These are phyloP conservation scores for Echium plantagineum DNA, from an alignment of 257 asterid genomes.

Conservation along the genomic window DNA sequence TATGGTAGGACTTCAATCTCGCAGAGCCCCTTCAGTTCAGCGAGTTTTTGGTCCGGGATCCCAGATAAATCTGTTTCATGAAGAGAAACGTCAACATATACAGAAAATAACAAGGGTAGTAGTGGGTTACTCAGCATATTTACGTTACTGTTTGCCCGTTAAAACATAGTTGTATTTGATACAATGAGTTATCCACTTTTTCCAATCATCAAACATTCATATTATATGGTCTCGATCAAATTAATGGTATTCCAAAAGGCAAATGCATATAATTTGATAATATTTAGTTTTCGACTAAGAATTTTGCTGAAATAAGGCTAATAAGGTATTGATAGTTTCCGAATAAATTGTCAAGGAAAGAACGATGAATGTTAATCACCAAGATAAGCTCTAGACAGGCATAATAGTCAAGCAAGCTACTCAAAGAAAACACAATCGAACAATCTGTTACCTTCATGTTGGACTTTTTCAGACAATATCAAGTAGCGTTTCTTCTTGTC, in stretches of 20 bases:
- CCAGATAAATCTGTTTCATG: constrained; percentile 58
- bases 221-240: neutral
- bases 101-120: neutral
- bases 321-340: too few relatives aligned
- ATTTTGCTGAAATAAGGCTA: neutral
- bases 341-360: too few relatives aligned
- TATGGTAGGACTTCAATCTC: constrained; percentile 68
- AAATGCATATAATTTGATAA: too few relatives aligned
- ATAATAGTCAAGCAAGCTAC: neutral
- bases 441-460: constrained; percentile 36
- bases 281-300: neutral
- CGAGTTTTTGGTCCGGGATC: constrained; percentile 55
- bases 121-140: neutral
- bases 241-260: neutral
- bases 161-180: too few relatives aligned
- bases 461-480: constrained; percentile 63
- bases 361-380: neutral
- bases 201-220: neutral
- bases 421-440: constrained; percentile 3
- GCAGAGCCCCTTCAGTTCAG: constrained; percentile 54
- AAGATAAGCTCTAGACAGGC: neutral
- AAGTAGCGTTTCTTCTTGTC: constrained; percentile 50
- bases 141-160: neutral
- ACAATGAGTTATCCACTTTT: neutral
- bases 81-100: neutral